Evolutionary conservation across 495 filamentous ascomycete species (phyloP).

Genomic region (Rusavskia elegans): DNA sequence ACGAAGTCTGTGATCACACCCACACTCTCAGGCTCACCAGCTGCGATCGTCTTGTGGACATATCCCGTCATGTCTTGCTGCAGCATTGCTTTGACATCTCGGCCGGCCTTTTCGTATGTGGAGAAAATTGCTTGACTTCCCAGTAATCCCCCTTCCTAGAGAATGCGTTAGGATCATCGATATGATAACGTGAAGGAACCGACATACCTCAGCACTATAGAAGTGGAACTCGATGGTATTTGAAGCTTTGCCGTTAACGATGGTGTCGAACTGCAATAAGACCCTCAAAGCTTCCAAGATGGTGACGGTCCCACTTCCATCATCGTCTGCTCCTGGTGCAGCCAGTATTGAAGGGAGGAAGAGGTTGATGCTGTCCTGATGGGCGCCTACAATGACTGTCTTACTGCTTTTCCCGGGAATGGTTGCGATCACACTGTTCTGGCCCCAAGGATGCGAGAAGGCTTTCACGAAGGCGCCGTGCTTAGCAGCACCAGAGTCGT

Average conservation of each 20-base stretch:
- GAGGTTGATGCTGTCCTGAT: slow-evolving; percentile 80
- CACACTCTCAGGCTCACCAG: slow-evolving; percentile 69
- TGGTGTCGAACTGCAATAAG: slow-evolving; percentile 38
- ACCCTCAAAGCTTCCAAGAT: slow-evolving; percentile 56
- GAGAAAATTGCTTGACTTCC: slow-evolving; percentile 78
- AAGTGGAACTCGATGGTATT: slow-evolving; percentile 96
- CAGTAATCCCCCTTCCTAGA: slow-evolving; percentile 61
- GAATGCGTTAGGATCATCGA: not conserved
- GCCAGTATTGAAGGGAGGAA: slow-evolving; percentile 73
- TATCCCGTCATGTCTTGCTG: slow-evolving; percentile 99
- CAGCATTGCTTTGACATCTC: slow-evolving; percentile 89
- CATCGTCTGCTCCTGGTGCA: slow-evolving; percentile 61
- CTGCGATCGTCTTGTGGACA: slow-evolving; percentile 64
- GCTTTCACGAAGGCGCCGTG: slow-evolving; percentile 50
- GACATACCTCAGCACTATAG: slow-evolving; percentile 66
- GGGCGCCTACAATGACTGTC: slow-evolving; percentile 64
- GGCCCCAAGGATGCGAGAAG: slow-evolving; percentile 78
- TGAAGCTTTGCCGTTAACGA: slow-evolving; percentile 32
- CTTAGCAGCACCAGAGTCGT: slow-evolving; percentile 49
- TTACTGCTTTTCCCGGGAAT: slow-evolving; percentile 76
- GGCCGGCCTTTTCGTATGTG: slow-evolving; percentile 56
- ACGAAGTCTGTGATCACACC: slow-evolving; percentile 93
- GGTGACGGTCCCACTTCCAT: slow-evolving; percentile 64
- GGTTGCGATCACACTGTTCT: slow-evolving; percentile 81
- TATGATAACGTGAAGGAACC: not conserved